Conservation (phyloP, 345 rosid genomes). For the Anastatica hierochuntica region DNA sequence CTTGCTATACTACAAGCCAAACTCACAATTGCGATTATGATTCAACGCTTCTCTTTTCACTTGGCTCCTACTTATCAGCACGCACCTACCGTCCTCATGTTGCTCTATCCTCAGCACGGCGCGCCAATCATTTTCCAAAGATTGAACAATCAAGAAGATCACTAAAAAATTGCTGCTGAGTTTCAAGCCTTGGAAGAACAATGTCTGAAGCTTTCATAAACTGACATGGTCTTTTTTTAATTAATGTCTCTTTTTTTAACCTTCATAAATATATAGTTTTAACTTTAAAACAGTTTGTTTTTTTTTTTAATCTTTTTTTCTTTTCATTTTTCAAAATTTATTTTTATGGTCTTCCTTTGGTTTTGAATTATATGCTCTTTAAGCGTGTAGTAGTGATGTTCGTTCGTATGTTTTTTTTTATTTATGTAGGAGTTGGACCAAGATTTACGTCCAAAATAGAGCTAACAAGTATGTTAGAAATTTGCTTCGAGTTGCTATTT, state of each 20-base stretch:
- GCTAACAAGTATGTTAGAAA: too few species aligned
- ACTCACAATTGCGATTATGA: conserved; percentile 43
- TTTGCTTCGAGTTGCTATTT: too few species aligned
- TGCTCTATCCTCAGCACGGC: conserved; percentile 68
- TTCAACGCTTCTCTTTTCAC: conserved; percentile 56
- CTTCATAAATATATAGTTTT: conserved; percentile 24
- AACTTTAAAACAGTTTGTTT: conserved; percentile 14
- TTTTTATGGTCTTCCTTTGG: background rate
- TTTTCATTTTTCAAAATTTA: background rate
- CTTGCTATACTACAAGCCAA: conserved; percentile 78
- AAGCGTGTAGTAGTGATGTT: background rate
- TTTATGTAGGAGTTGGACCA: too few species aligned
- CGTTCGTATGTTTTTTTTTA: too few species aligned
- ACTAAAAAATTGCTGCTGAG: conserved; percentile 2
- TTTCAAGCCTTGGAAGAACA: conserved; percentile 1
- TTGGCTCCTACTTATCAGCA: conserved; percentile 64
- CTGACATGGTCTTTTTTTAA: conserved; percentile 18
- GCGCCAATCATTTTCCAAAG: conserved; percentile 57
- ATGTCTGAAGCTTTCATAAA: conserved; percentile 18
- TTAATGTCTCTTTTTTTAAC: conserved; percentile 20
- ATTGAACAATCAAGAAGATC: conserved; percentile 8
- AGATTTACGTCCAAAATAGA: too few species aligned
- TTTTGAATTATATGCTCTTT: background rate
- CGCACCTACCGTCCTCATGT: conserved; percentile 62
- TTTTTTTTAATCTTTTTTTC: too few species aligned